Percentiles rank a stretch among this genome's conserved stretches.
Conservation (phyloP, 2,329 filamentous ascomycete genomes). For the Keithomyces neogunnii region DNA sequence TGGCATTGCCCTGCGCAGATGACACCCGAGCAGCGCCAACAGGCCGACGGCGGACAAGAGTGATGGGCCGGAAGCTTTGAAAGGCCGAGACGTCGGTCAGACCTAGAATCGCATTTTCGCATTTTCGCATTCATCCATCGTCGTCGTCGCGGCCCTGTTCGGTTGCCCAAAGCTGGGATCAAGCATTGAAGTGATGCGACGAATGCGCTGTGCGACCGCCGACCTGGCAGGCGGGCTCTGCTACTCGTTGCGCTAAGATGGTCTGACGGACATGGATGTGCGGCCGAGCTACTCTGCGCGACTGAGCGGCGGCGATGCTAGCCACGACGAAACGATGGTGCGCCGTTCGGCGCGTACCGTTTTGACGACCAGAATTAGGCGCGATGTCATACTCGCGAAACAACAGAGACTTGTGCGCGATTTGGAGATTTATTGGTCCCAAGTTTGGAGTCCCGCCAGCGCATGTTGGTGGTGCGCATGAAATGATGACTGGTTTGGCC, state of each 20-base stretch:
- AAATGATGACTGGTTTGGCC: not conserved
- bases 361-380: no score
- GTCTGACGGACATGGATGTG: no score
- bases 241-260: not conserved
- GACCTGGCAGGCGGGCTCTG: not conserved
- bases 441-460: no score
- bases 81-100: not conserved
- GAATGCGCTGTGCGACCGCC: not conserved
- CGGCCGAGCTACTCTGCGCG: not conserved
- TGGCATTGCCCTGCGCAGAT: not conserved
- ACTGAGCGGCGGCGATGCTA: not conserved
- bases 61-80: not conserved
- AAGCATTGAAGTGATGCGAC: not conserved
- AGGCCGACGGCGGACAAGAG: not conserved
- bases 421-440: no score
- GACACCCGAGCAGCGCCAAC: not conserved
- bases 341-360: not conserved
- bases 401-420: no score
- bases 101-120: not conserved
- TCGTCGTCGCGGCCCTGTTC: not conserved
- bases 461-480: not conserved
- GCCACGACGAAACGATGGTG: not conserved
- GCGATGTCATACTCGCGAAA: no score
- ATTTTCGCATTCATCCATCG: not conserved
- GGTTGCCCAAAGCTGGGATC: not conserved